Conservation (phyloP, 768 basidiomycete species). For the Russula ochroleuca region DNA sequence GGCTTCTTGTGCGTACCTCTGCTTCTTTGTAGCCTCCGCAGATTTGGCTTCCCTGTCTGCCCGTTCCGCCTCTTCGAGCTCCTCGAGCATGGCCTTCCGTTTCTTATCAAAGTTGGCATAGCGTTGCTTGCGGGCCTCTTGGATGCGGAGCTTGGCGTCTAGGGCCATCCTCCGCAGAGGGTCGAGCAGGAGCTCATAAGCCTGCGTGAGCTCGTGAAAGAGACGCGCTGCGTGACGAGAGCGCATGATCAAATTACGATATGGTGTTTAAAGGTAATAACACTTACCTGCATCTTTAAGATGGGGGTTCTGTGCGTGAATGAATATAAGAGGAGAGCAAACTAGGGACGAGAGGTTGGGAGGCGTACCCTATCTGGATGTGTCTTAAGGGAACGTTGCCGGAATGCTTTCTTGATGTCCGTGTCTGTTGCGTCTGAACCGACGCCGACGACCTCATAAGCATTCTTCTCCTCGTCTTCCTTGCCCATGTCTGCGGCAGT, state of each 20-base stretch:
- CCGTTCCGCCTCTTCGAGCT: slow-evolving; percentile 70
- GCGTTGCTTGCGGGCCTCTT: slow-evolving; percentile 64
- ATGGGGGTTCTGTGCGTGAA: slow-evolving; percentile 56
- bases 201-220: slow-evolving; percentile 80
- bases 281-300: slow-evolving; percentile 69
- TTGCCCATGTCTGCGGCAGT: slow-evolving; percentile 8
- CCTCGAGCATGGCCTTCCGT: slow-evolving; percentile 67
- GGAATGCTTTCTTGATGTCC: slow-evolving; percentile 76
- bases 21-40: slow-evolving; percentile 59
- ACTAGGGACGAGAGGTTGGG: neutral
- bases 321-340: slow-evolving; percentile 14
- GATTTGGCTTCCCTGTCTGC: slow-evolving; percentile 67
- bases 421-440: slow-evolving; percentile 63
- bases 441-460: slow-evolving; percentile 68
- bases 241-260: slow-evolving; percentile 37
- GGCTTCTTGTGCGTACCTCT: slow-evolving; percentile 52
- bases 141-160: slow-evolving; percentile 71
- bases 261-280: neutral
- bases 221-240: slow-evolving; percentile 41
- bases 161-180: slow-evolving; percentile 73
- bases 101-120: slow-evolving; percentile 67
- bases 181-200: slow-evolving; percentile 77
- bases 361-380: slow-evolving; percentile 71
- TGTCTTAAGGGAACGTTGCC: slow-evolving; percentile 75
- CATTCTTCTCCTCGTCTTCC: slow-evolving; percentile 51